Conservation (phyloP, 83 land plant species). For the Isoetes engelmannii region DNA sequence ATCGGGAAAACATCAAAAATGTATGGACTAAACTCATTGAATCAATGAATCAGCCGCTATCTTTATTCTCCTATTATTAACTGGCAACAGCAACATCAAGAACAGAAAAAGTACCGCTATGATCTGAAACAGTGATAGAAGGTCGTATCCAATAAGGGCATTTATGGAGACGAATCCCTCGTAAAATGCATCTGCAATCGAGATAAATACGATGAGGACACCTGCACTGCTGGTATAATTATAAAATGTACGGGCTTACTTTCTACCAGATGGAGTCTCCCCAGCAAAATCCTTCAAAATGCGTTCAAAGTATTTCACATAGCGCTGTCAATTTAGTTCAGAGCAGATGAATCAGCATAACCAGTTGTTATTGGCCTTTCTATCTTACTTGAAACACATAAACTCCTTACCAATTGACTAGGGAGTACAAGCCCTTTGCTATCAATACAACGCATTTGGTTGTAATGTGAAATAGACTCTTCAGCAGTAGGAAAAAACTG, state of each 20-base stretch:
- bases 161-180: constrained; percentile 88
- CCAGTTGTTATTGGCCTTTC: background rate
- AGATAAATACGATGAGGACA: background rate
- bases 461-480: constrained; percentile 90
- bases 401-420: constrained; percentile 79
- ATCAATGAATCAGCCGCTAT: background rate
- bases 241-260: constrained; percentile 37
- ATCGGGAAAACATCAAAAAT: background rate
- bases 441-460: constrained; percentile 93
- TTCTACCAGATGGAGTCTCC: constrained; percentile 74
- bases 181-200: constrained; percentile 75
- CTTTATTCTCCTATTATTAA: background rate
- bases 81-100: background rate
- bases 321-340: constrained; percentile 49
- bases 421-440: constrained; percentile 95
- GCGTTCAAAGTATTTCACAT: constrained; percentile 96
- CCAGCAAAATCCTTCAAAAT: constrained; percentile 77
- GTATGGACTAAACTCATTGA: background rate
- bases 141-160: constrained; percentile 99
- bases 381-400: background rate
- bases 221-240: background rate
- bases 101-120: constrained; percentile 58
- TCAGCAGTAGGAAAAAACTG: constrained; percentile 98
- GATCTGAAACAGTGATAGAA: constrained; percentile 80
- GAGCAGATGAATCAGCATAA: background rate